phyloP scores from a whole-genome alignment of 441 rosid species.

The Sinapis alba region DNA sequence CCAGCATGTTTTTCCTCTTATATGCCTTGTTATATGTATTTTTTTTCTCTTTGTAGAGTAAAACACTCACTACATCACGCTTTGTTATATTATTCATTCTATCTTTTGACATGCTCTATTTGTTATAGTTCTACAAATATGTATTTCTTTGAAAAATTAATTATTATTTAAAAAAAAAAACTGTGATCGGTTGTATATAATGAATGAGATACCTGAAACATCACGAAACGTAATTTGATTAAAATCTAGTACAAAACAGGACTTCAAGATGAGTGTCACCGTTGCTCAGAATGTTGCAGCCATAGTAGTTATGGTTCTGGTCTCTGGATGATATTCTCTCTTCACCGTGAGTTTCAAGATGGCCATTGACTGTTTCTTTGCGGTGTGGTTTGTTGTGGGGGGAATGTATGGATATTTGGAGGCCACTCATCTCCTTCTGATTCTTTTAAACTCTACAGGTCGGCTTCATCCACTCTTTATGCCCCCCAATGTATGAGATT shows the following conservation, averaged over 20 bases:
- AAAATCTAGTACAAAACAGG: too few species aligned
- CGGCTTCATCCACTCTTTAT: slow-evolving; percentile 1
- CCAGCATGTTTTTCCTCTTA: neutral
- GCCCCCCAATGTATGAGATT: neutral
- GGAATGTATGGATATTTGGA: slow-evolving; percentile 83
- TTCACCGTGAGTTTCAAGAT: too few species aligned
- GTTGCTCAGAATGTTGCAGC: too few species aligned
- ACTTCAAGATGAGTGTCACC: too few species aligned
- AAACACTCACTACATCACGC: slow-evolving; percentile 4
- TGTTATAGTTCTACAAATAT: slow-evolving; percentile 9
- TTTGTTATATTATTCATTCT: neutral
- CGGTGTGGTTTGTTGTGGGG: slow-evolving; percentile 84
- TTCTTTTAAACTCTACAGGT: slow-evolving; percentile 83
- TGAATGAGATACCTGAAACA: too few species aligned
- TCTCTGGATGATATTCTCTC: too few species aligned
- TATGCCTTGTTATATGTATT: neutral
- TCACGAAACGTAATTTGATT: too few species aligned
- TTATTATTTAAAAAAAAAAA: neutral
- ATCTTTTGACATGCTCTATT: slow-evolving; percentile 6
- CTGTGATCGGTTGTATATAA: neutral
- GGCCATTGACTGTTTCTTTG: slow-evolving; percentile 78
- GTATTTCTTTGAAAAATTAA: neutral
- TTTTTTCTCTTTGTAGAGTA: slow-evolving; percentile 13
- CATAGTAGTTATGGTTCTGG: too few species aligned
- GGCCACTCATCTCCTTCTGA: slow-evolving; percentile 65